Base-by-base conservation (phyloP, 2,329 filamentous ascomycete species). In the Gnomoniopsis sp. region DNA sequence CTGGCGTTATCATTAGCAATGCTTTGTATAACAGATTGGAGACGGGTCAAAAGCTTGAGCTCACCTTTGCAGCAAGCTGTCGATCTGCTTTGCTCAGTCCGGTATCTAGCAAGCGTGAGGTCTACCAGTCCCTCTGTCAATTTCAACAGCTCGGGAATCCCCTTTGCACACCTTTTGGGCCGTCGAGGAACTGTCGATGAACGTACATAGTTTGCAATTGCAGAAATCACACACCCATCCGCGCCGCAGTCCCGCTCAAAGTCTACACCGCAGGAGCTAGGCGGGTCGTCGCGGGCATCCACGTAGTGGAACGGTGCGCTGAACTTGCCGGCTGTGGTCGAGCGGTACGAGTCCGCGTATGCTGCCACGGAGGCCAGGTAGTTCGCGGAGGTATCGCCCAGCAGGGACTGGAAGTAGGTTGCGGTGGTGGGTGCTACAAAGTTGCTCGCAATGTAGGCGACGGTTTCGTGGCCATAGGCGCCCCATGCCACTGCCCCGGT, bases 391-490 rank as follows among this genome's bases (percentile, higher is more conserved):
- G 70, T 67, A 63, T 80, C 77, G 44, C 69, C 71, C 8, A 84
- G 73, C 48, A 81, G 67, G 3, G 53, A 57, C 64, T 80, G 72
- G 64, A 81, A 73, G 67, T 75, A 76, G 11, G 68, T 61, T 53
- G 72, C 67, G 0, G 79, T 80, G 12, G 71, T 69, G 0, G 74
- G 55, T 15, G 71, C 61, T 10, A 83, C 74, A 64, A 80, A 81
- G 68, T 79, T 74, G 53, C 73, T 74, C 1, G 80, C 80, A 47
- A 84, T 67, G 66, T 81, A 81, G 21, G 80, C 81, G n/a, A 83
- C 73, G 1, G 81, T 79, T 61, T 78, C 77, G 65, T 84, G 81
- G 61, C 80, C 80, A 60, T 77, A 71, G 8, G 69, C 68, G 14
- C 75, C 75, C 75, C 75, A 78, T 56, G 75, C 75, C 23, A 12